Evolutionary conservation across 169 alveolate species (phyloP).

Genomic region (Eimeria acervulina): DNA sequence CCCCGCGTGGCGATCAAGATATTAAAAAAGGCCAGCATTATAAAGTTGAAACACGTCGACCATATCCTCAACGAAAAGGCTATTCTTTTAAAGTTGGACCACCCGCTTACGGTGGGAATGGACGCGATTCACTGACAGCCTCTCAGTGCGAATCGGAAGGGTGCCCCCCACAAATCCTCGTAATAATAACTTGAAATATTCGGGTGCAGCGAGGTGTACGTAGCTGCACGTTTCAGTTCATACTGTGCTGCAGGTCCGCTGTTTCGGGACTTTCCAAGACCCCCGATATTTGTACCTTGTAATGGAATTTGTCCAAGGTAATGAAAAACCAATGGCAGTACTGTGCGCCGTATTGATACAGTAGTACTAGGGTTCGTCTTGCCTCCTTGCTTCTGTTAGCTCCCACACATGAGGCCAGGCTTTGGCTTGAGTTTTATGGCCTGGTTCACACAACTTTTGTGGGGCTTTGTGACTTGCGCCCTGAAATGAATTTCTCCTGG

Average conservation of each 20-base stretch:
- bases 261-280: slow-evolving; percentile 90
- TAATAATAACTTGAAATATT: neutral
- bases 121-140: neutral
- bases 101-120: slow-evolving; percentile 93
- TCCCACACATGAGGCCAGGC: neutral
- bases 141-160: neutral
- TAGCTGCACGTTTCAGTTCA: neutral
- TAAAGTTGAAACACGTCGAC: slow-evolving; percentile 91
- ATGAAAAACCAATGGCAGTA: neutral
- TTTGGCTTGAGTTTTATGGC: neutral
- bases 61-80: slow-evolving; percentile 95
- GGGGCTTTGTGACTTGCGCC: slow-evolving; percentile 91
- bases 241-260: slow-evolving; percentile 92
- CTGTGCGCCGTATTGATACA: neutral
- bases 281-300: slow-evolving; percentile 87
- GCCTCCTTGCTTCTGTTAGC: neutral
- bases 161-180: neutral
- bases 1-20: slow-evolving; percentile 86
- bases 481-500: slow-evolving; percentile 87
- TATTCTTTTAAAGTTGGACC: slow-evolving; percentile 91
- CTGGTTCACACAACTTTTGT: neutral
- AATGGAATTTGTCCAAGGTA: slow-evolving; percentile 89
- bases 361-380: neutral
- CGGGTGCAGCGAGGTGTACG: neutral
- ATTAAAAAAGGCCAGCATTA: slow-evolving; percentile 88